Evolutionary conservation across 2,329 filamentous ascomycete genomes (phyloP), one percentile per base, ranked within the genome.

Genomic region (Beauveria scarabaeidicola): DNA sequence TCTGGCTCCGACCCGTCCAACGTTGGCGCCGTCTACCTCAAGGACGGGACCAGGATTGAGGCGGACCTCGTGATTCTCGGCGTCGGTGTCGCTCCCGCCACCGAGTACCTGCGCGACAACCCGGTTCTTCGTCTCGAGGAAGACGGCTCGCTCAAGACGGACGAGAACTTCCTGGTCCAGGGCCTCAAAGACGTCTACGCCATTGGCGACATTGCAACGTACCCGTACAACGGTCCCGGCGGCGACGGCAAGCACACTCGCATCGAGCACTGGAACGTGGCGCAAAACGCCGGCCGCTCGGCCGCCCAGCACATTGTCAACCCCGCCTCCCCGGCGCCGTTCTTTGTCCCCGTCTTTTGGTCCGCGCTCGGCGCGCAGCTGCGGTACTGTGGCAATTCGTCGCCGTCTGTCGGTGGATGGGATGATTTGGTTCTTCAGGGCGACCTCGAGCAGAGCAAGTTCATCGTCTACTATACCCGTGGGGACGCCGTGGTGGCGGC

Each of bases 231-330:
- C 71, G 94, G 94, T 1, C 94, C 94, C 0, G 91, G 90, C 25
- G 88, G 90, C 27, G 81, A 88, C 17, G 90, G 89, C 63, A 80
- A 80, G 48, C 80, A 81, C 19, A 84, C 88, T 1, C 87, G 94
- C 63, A 97, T 97, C 69, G 94, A 99, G 78, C 94, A 99, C 72
- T 99, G 94, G 94, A 93, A 97, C 74, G 94, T 99, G 3, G 94
- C 94, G 5, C 94, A 97, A 70, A 97, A 97, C 69, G 81, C 90
- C 1, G 94, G 94, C 3, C 89, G 93, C 47, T 81, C 82, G 25
- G 93, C 88, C 1, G 94, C 91, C 1, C 79, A 80, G 56, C 84
- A 89, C 66, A 96, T 99, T 68, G 81, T 85, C 65, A 79, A 88
- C 67, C 82, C 87, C 0, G 74, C 80, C 8, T 72, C 80, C 50